A percentile compares a stretch with the other conserved stretches of the same genome.
phyloP scores from a whole-genome alignment of 306 rosid genomes.

The Quercus mongolica region DNA sequence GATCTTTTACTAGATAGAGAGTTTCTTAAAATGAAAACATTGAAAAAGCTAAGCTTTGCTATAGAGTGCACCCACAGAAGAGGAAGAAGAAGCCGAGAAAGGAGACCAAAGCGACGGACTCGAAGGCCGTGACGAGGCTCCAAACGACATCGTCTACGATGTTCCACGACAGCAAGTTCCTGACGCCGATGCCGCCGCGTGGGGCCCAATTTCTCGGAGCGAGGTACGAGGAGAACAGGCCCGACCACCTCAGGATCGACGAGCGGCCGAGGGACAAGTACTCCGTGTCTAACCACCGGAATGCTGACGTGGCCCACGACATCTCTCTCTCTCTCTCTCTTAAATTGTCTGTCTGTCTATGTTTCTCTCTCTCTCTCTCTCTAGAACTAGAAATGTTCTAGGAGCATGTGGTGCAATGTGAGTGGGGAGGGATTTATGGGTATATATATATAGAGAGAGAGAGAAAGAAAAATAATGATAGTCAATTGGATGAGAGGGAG shows the following conservation, averaged over 20 bases:
- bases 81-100: constrained; percentile 83
- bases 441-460: too few species aligned
- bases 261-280: constrained; percentile 16
- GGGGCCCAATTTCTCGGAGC: constrained; percentile 31
- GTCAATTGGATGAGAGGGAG: too few species aligned
- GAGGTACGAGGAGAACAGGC: constrained; percentile 28
- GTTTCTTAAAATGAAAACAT: neutral
- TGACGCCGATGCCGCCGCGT: constrained; percentile 19
- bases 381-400: too few species aligned
- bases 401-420: too few species aligned
- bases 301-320: constrained; percentile 35
- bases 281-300: constrained; percentile 28
- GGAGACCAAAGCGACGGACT: constrained; percentile 68
- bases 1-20: neutral
- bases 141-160: constrained; percentile 71
- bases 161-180: constrained; percentile 13
- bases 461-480: too few species aligned
- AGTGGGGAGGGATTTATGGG: too few species aligned
- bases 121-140: constrained; percentile 67
- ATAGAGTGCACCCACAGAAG: constrained; percentile 80
- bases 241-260: constrained; percentile 40
- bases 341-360: too few species aligned
- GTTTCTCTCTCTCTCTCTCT: too few species aligned
- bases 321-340: constrained; percentile 1
- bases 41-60: too few species aligned